phyloP scores from a whole-genome alignment of 2,329 filamentous ascomycete species.

The Grosmannia clavigera region DNA sequence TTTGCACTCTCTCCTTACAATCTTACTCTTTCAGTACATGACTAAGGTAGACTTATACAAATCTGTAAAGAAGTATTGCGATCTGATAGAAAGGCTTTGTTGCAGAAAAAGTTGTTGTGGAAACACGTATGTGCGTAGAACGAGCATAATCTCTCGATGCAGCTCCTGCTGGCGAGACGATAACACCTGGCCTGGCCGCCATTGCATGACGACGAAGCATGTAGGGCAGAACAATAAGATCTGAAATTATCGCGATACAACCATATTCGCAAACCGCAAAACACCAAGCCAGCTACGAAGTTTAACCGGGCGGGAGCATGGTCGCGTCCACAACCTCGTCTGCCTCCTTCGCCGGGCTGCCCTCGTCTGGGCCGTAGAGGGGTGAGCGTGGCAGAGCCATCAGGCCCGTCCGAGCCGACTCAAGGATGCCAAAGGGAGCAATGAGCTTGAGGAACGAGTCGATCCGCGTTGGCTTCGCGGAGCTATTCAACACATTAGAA shows the following conservation, averaged over 20 bases:
- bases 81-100: too few relatives aligned
- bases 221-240: not conserved
- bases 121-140: too few relatives aligned
- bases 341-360: slow-evolving; percentile 64
- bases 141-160: too few relatives aligned
- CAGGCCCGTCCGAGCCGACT: slow-evolving; percentile 87
- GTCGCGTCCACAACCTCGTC: slow-evolving; percentile 92
- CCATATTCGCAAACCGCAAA: not conserved
- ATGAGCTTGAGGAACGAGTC: slow-evolving; percentile 97
- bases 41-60: too few relatives aligned
- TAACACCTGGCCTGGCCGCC: not conserved
- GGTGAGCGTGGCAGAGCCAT: slow-evolving; percentile 95
- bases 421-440: slow-evolving; percentile 85
- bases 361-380: slow-evolving; percentile 60
- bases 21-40: too few relatives aligned
- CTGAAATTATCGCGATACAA: not conserved
- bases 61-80: too few relatives aligned
- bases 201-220: not conserved
- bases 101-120: too few relatives aligned
- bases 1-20: too few relatives aligned
- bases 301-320: slow-evolving; percentile 79
- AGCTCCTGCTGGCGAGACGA: not conserved
- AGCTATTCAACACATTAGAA: slow-evolving; percentile 34
- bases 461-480: slow-evolving; percentile 85
- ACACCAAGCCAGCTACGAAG: not conserved